Evolutionary conservation across 1,139 yeast genomes (phyloP), one percentile per base, ranked within the genome.

Genomic region (Wickerhamomyces sp.): DNA sequence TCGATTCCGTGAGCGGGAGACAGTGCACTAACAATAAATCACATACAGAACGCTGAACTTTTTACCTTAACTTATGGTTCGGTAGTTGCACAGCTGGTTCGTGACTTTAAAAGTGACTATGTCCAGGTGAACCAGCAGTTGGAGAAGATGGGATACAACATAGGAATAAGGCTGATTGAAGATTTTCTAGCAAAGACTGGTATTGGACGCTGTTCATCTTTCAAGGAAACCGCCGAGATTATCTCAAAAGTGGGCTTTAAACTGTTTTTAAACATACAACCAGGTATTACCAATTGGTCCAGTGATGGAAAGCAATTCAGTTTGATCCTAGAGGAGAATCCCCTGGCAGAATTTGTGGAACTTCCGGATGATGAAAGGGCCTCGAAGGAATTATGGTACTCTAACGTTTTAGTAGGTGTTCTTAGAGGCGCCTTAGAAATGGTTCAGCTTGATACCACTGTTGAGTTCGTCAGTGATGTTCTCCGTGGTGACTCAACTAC

Each of bases 371-470:
- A 80, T 44, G 76, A 79, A 26, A 72, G 72, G 43, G 85, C 93
- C 4, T 65, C 66, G 39, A 74, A 72, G 45, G 88, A 84, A 50
- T 65, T 91, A 38, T 91, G 98, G 97, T 91, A 88, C 55, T 84
- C 94, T 3, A 94, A 91, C 54, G 72, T 91, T 4, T 64, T 88
- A 26, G 85, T 93, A 46, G 99, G 99, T 13, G 93, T 91, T 3
- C 62, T 91, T 36, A 72, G 87, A 38, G 97, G 98, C 4, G 91
- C 96, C 0, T 63, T 91, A 38, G 96, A 89, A 52, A 89, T 89
- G 97, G 95, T 91, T 3, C 98, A 91, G 56, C 64, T 91, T 51
- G 95, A 89, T 43, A 89, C 89, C 37, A 95, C 89, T 40, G 88
- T 82, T 4, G 68, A 65, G 49, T 91, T 89, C 57, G 74, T 86